Evolutionary conservation across 352 stramenopile species (phyloP).

Genomic region (Phytophthora fragariae): DNA sequence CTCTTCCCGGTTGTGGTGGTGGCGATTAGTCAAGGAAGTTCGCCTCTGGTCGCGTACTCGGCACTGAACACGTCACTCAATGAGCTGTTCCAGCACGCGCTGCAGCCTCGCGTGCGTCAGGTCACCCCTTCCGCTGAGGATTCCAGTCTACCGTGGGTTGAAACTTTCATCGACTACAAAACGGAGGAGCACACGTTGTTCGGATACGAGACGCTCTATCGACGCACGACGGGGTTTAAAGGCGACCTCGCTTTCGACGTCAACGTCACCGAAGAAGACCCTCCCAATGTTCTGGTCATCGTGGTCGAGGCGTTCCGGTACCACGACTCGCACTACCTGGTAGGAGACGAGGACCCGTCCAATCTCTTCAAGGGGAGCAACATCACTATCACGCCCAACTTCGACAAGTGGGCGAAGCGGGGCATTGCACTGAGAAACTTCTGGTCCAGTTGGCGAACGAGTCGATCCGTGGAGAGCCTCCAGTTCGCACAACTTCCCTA

Average conservation of each 20-base stretch:
- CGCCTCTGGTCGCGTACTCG: conserved; percentile 29
- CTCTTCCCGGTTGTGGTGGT: conserved; percentile 18
- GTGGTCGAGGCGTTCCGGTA: conserved; percentile 56
- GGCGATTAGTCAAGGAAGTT: conserved; percentile 11
- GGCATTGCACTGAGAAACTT: conserved; percentile 57
- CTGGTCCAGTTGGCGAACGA: conserved; percentile 64
- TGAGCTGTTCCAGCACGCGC: conserved; percentile 30
- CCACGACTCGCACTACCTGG: conserved; percentile 53
- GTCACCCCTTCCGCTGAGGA: not conserved
- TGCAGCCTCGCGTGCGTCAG: not conserved
- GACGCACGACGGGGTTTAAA: conserved; percentile 43
- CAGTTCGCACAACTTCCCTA: conserved; percentile 57
- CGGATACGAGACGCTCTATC: conserved; percentile 41
- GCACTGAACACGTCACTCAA: conserved; percentile 47
- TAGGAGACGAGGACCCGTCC: conserved; percentile 37
- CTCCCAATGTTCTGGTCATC: conserved; percentile 55
- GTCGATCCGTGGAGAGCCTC: conserved; percentile 57
- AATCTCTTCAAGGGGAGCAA: conserved; percentile 37
- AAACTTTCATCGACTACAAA: conserved; percentile 23
- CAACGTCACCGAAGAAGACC: conserved; percentile 33
- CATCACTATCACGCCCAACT: conserved; percentile 45
- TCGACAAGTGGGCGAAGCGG: conserved; percentile 54
- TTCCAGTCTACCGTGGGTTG: not conserved
- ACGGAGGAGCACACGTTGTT: conserved; percentile 53
- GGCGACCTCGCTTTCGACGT: conserved; percentile 50